Evolutionary conservation across 1,284 basidiomycete genomes (phyloP).

Genomic region (Trametes sp.): DNA sequence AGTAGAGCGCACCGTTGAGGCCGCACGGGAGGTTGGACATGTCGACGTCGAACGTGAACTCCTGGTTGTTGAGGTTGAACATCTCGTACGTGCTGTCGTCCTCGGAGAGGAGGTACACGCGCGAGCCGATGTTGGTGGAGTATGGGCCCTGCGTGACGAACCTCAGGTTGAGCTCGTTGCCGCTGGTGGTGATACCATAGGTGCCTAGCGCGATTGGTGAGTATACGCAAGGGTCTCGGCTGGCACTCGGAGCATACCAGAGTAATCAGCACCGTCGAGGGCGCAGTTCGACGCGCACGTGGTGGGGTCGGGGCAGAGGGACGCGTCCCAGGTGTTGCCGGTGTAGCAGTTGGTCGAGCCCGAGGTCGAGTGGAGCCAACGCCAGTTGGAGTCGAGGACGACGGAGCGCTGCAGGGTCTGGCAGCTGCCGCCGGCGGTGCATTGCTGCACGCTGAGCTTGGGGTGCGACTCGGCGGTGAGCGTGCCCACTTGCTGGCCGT

Average conservation of each 20-base stretch:
- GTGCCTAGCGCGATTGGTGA: slow-evolving; percentile 7
- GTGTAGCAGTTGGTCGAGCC: slow-evolving; percentile 49
- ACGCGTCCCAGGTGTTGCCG: slow-evolving; percentile 44
- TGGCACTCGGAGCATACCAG: slow-evolving; percentile 34
- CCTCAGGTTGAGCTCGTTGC: slow-evolving; percentile 57
- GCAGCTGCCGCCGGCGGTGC: slow-evolving; percentile 38
- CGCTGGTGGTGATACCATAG: slow-evolving; percentile 53
- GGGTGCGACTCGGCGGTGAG: slow-evolving; percentile 46
- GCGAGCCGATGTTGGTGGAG: slow-evolving; percentile 60
- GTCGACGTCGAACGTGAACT: slow-evolving; percentile 67
- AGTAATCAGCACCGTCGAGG: slow-evolving; percentile 65
- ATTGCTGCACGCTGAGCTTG: slow-evolving; percentile 40
- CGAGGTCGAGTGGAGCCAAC: slow-evolving; percentile 44
- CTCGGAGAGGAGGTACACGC: slow-evolving; percentile 57
- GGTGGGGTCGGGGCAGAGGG: slow-evolving; percentile 45
- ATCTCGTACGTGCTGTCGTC: slow-evolving; percentile 55
- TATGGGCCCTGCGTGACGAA: slow-evolving; percentile 51
- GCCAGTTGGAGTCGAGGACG: slow-evolving; percentile 49
- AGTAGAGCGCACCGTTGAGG: slow-evolving; percentile 58
- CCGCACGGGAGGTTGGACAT: slow-evolving; percentile 62
- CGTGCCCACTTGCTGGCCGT: slow-evolving; percentile 46
- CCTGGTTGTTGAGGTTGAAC: slow-evolving; percentile 61
- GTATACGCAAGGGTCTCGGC: background rate
- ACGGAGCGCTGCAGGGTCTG: slow-evolving; percentile 36
- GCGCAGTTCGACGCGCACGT: slow-evolving; percentile 57